Conservation (phyloP, 2,329 filamentous ascomycete species). For the Aureobasidium sp. region DNA sequence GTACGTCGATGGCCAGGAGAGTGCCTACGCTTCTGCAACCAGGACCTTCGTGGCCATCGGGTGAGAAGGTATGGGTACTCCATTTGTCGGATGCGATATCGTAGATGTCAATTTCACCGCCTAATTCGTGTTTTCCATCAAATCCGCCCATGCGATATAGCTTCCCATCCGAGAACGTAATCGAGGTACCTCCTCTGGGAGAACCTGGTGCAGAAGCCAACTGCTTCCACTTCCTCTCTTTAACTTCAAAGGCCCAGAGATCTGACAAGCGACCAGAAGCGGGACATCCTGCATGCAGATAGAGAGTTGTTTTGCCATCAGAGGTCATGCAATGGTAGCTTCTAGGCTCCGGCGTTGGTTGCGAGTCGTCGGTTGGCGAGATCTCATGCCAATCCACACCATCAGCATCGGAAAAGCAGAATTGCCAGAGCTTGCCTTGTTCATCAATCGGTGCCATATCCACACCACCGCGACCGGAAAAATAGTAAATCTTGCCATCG, state of each 20-base stretch:
- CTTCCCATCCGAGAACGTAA: constrained; percentile 55
- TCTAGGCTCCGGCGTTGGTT: constrained; percentile 51
- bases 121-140: constrained; percentile 61
- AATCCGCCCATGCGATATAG: constrained; percentile 77
- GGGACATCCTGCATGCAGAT: constrained; percentile 70
- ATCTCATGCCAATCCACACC: constrained; percentile 57
- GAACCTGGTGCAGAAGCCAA: constrained; percentile 59
- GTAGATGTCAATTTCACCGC: constrained; percentile 61
- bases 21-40: constrained; percentile 42
- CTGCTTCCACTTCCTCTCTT: constrained; percentile 56
- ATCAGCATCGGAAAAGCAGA: constrained; percentile 46
- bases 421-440: constrained; percentile 65
- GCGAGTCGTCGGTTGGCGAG: constrained; percentile 42
- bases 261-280: constrained; percentile 57
- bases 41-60: constrained; percentile 40
- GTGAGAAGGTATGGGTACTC: constrained; percentile 28
- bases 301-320: constrained; percentile 60
- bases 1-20: constrained; percentile 34
- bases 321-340: constrained; percentile 63
- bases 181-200: constrained; percentile 56
- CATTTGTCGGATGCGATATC: constrained; percentile 32
- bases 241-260: constrained; percentile 69
- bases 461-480: constrained; percentile 65
- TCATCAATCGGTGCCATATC: constrained; percentile 67
- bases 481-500: constrained; percentile 65